A percentile compares a stretch with the other conserved stretches of the same genome.
phyloP scores from a whole-genome alignment of 2,329 filamentous ascomycete genomes.

The Ophiostoma ips region DNA sequence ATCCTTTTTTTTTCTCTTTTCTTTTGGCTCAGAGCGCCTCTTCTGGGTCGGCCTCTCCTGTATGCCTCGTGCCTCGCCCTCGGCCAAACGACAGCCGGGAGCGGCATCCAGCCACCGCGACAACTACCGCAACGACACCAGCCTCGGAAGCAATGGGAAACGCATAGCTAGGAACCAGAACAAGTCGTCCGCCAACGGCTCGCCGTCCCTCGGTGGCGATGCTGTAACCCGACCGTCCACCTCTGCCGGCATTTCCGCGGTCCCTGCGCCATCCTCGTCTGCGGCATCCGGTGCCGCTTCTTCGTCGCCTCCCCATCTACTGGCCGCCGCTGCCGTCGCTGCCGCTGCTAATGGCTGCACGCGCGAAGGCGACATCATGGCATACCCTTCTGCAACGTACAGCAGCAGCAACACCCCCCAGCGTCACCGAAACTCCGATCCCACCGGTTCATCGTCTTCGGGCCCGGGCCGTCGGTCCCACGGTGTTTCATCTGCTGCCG shows the following conservation, averaged over 20 bases:
- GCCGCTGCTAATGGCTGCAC: conserved; percentile 13
- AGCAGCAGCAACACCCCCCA: not conserved
- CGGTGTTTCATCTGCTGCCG: not conserved
- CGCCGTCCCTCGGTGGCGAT: conserved; percentile 18
- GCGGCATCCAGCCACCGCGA: conserved; percentile 48
- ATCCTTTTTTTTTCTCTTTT: no score
- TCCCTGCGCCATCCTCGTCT: not conserved
- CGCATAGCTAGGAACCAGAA: conserved; percentile 36
- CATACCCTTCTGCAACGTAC: conserved; percentile 11
- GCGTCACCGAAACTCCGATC: conserved; percentile 9
- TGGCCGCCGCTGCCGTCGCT: conserved; percentile 7
- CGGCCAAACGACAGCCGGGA: conserved; percentile 48
- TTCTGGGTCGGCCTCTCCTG: conserved; percentile 31
- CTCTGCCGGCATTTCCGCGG: not conserved
- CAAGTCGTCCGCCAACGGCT: conserved; percentile 22
- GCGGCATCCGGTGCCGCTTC: not conserved
- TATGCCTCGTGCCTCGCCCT: conserved; percentile 48
- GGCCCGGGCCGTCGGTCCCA: not conserved
- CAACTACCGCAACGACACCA: conserved; percentile 72
- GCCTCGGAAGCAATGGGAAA: conserved; percentile 65
- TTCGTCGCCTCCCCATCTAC: not conserved
- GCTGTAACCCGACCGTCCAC: conserved; percentile 1
- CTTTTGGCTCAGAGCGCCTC: conserved; percentile 28
- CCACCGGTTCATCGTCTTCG: not conserved
- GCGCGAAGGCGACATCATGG: conserved; percentile 15